Evolutionary conservation across 768 basidiomycete genomes (phyloP).

Genomic region (button mushroom (Agaricus bisporus)): DNA sequence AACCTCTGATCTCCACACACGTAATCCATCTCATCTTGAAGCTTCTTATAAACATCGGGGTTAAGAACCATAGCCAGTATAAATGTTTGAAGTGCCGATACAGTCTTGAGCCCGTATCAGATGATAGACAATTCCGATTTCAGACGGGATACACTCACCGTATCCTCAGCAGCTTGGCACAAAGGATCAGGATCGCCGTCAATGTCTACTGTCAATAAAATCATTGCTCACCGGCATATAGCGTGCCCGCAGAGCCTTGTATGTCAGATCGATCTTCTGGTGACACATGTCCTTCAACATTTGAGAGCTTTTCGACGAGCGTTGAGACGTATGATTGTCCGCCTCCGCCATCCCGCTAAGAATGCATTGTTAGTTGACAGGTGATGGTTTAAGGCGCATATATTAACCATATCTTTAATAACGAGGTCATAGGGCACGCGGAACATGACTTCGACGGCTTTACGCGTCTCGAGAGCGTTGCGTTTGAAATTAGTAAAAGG

Average conservation of each 20-base stretch:
- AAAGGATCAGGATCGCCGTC: not conserved
- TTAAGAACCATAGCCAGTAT: constrained; percentile 48
- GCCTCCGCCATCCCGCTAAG: constrained; percentile 35
- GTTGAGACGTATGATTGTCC: constrained; percentile 39
- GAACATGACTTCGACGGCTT: constrained; percentile 43
- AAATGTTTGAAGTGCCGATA: constrained; percentile 42
- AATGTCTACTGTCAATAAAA: not conserved
- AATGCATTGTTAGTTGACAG: constrained; percentile 8
- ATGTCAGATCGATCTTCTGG: constrained; percentile 46
- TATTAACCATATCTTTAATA: constrained; percentile 39
- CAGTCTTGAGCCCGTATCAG: constrained; percentile 33
- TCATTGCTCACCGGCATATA: constrained; percentile 36
- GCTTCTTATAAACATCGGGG: constrained; percentile 42
- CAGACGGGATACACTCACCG: constrained; percentile 18
- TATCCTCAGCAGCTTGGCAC: constrained; percentile 32
- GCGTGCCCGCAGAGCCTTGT: constrained; percentile 49
- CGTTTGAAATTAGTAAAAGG: constrained; percentile 43
- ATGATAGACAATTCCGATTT: constrained; percentile 11
- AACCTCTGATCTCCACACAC: constrained; percentile 39
- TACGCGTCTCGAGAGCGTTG: constrained; percentile 33
- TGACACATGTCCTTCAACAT: constrained; percentile 23
- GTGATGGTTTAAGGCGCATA: not conserved
- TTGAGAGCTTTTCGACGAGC: constrained; percentile 34
- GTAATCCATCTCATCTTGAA: constrained; percentile 46
- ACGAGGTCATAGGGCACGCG: constrained; percentile 45